These are phyloP conservation scores for Microbotryum saponariae DNA, from an alignment of 1,284 basidiomycete genomes.

Conservation along the genomic window DNA sequence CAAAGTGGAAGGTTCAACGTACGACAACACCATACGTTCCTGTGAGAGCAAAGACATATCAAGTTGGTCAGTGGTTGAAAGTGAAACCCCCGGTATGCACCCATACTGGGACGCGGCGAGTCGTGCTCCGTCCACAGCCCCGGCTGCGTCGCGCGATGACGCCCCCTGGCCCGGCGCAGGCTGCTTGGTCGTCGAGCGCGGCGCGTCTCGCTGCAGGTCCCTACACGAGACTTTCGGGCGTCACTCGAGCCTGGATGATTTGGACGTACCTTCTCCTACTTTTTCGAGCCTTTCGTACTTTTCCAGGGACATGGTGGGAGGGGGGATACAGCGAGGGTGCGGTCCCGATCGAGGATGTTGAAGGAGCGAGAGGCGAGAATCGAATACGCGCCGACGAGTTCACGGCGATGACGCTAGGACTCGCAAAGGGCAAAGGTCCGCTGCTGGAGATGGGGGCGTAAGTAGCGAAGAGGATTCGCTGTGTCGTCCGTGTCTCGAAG, in stretches of 20 bases:
- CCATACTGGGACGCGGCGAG: slow-evolving; percentile 4
- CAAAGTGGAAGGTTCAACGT: slow-evolving; percentile 33
- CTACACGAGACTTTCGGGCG: neutral
- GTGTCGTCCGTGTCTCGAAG: too few species aligned
- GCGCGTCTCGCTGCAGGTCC: neutral
- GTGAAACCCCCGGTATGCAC: neutral
- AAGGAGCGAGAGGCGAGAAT: too few species aligned
- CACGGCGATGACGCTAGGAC: too few species aligned
- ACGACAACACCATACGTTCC: slow-evolving; percentile 99
- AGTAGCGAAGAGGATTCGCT: too few species aligned
- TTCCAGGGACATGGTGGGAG: slow-evolving; percentile 28
- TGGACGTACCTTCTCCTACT: slow-evolving; percentile 34
- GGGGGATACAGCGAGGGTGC: neutral
- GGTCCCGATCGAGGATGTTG: slow-evolving; percentile 1
- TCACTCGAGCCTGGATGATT: neutral
- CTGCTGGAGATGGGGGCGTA: too few species aligned
- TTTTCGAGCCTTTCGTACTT: slow-evolving; percentile 38
- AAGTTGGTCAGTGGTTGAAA: neutral
- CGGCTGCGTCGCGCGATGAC: neutral
- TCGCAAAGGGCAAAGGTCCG: too few species aligned
- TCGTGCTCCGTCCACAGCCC: neutral
- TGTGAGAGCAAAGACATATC: slow-evolving; percentile 39
- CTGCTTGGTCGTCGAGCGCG: neutral
- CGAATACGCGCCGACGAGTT: too few species aligned
- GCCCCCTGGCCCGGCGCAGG: neutral